phyloP scores from a whole-genome alignment of 1,284 basidiomycete species.

The Clitocybe nebularis region DNA sequence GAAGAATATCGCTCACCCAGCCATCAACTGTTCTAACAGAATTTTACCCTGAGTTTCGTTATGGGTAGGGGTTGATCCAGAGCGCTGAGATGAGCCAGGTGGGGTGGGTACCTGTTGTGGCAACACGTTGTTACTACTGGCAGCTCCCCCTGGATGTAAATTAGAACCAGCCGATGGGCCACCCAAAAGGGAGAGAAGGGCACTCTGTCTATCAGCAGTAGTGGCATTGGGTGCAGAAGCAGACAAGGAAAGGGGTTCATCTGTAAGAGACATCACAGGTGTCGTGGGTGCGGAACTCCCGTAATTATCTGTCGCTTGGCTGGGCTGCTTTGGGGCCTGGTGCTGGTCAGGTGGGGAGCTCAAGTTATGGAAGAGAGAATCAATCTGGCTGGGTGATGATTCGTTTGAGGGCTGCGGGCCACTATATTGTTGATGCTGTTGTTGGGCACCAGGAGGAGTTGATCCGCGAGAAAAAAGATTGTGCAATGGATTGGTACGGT shows the following conservation, averaged over 20 bases:
- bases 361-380: constrained; percentile 55
- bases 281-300: constrained; percentile 50
- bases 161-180: constrained; percentile 35
- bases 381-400: constrained; percentile 47
- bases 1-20: constrained; percentile 71
- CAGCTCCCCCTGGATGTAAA: constrained; percentile 22
- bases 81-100: constrained; percentile 58
- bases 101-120: constrained; percentile 66
- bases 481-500: constrained; percentile 33
- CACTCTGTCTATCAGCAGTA: constrained; percentile 63
- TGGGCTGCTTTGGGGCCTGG: constrained; percentile 25
- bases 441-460: constrained; percentile 46
- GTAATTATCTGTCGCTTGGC: constrained; percentile 25
- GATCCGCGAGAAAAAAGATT: constrained; percentile 60
- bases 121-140: constrained; percentile 18
- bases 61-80: constrained; percentile 48
- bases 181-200: constrained; percentile 65
- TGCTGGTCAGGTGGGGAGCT: constrained; percentile 31
- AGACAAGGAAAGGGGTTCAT: constrained; percentile 42
- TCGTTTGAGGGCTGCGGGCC: constrained; percentile 23
- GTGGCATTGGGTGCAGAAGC: constrained; percentile 39
- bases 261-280: constrained; percentile 46
- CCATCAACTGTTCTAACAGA: constrained; percentile 74
- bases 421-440: constrained; percentile 28
- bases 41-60: constrained; percentile 69